These are phyloP conservation scores for Candida sp. DNA, from an alignment of 1,139 yeast species.

Conservation along the genomic window DNA sequence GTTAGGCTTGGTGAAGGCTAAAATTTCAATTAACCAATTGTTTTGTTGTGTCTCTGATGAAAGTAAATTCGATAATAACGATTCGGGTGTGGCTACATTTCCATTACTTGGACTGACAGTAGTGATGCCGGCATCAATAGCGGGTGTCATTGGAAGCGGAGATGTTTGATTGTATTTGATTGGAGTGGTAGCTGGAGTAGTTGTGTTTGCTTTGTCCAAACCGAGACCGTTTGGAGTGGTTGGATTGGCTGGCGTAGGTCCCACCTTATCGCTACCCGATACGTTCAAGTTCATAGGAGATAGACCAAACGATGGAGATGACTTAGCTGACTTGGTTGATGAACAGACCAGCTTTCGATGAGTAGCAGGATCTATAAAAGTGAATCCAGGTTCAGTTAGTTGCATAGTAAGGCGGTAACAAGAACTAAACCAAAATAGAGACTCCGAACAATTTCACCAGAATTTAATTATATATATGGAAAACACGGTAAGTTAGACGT, in stretches of 20 bases:
- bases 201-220: background rate
- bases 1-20: constrained; percentile 33
- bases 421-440: background rate
- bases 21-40: constrained; percentile 30
- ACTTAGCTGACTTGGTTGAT: background rate
- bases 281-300: background rate
- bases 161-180: background rate
- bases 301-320: background rate
- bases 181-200: background rate
- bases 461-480: background rate
- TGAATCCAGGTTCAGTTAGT: constrained; percentile 1
- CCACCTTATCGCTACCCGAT: background rate
- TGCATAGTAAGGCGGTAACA: background rate
- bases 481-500: background rate
- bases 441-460: background rate
- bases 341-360: background rate
- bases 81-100: background rate
- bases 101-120: background rate
- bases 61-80: constrained; percentile 11
- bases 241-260: background rate
- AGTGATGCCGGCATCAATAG: background rate
- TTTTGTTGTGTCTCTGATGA: constrained; percentile 25
- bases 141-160: background rate
- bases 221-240: background rate
- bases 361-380: constrained; percentile 1